Evolutionary conservation across 2,329 filamentous ascomycete species (phyloP).

Genomic region (Sphaerulina musiva): DNA sequence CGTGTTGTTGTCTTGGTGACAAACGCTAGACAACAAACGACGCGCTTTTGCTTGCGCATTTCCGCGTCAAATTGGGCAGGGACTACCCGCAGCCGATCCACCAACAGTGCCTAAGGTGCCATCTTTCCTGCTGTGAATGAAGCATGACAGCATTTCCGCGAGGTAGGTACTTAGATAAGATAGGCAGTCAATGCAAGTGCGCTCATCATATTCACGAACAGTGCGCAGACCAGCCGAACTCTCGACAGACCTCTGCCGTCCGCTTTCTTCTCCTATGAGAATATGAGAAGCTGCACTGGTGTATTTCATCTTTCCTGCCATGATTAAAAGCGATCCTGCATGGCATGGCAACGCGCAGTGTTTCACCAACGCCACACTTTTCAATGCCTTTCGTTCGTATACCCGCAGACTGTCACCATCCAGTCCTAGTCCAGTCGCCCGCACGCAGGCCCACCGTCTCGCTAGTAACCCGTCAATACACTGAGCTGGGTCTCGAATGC

Average conservation of each 20-base stretch:
- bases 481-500: not conserved
- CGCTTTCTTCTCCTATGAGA: no score
- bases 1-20: constrained; percentile 1
- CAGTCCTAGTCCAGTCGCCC: not conserved
- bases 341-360: no score
- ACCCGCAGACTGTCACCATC: not conserved
- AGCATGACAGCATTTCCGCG: not conserved
- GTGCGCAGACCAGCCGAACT: no score
- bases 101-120: not conserved
- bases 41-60: not conserved
- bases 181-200: not conserved
- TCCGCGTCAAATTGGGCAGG: not conserved
- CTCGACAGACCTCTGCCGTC: no score
- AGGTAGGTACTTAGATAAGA: not conserved
- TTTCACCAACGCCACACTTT: no score
- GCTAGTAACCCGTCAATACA: not conserved
- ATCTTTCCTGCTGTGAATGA: not conserved
- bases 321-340: no score
- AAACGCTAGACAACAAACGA: not conserved
- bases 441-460: not conserved
- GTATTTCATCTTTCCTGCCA: no score
- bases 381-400: not conserved
- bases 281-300: no score
- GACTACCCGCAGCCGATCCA: not conserved
- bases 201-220: not conserved